These are phyloP conservation scores for Vigna mungo DNA, from an alignment of 306 rosid genomes.

Conservation along the genomic window DNA sequence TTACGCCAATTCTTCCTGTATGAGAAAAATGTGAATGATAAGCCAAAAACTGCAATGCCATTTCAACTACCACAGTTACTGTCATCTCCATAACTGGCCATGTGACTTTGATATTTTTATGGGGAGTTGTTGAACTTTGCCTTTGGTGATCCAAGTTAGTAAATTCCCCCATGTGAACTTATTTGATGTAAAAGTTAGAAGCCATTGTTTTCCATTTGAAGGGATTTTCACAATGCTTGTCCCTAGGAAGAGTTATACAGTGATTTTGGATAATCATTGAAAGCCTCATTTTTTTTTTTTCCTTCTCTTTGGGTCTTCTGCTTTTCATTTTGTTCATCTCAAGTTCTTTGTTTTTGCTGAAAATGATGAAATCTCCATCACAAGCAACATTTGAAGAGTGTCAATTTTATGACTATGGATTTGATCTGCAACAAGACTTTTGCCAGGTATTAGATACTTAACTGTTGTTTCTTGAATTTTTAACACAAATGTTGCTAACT, in stretches of 20 bases:
- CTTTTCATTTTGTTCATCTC: constrained; percentile 15
- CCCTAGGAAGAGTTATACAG: constrained; percentile 13
- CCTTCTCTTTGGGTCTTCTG: constrained; percentile 2
- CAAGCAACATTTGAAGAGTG: constrained; percentile 48
- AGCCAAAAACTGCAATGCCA: constrained; percentile 45
- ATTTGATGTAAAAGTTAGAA: constrained; percentile 43
- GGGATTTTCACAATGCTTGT: constrained; percentile 33
- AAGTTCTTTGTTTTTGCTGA: constrained; percentile 10
- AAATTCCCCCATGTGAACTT: constrained; percentile 41
- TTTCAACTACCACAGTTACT: constrained; percentile 48
- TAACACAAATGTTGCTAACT: background rate
- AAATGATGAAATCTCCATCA: constrained; percentile 59
- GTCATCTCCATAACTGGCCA: constrained; percentile 39
- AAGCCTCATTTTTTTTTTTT: constrained; percentile 18
- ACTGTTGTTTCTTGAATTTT: background rate
- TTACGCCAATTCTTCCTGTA: constrained; percentile 31
- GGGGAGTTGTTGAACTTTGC: constrained; percentile 53
- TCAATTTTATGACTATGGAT: constrained; percentile 54
- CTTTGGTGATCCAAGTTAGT: constrained; percentile 45
- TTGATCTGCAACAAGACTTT: constrained; percentile 68
- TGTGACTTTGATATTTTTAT: constrained; percentile 38
- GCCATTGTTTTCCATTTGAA: constrained; percentile 35
- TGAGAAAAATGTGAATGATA: constrained; percentile 33
- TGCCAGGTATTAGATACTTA: constrained; percentile 52
- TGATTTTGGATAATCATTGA: constrained; percentile 20